Conservation (phyloP, 169 alveolate genomes). For the Perkinsus chesapeaki region DNA sequence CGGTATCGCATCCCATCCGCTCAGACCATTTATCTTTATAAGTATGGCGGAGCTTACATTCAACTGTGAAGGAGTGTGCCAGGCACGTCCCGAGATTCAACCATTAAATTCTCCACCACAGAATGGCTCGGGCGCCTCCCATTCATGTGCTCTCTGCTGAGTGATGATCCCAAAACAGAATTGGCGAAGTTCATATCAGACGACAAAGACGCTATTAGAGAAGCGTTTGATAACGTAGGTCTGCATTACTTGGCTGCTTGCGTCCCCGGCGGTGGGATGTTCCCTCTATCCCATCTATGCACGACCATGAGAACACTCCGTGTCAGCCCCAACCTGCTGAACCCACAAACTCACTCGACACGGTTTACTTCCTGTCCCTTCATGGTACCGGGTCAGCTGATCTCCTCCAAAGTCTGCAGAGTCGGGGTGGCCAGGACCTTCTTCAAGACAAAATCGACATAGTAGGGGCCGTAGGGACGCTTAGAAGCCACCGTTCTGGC, state of each 20-base stretch:
- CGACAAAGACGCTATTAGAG: neutral
- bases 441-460: too few relatives aligned
- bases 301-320: too few relatives aligned
- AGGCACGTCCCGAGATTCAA: constrained; percentile 38
- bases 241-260: neutral
- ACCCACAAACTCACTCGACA: too few relatives aligned
- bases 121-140: constrained; percentile 4
- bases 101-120: constrained; percentile 40
- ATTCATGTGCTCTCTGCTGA: neutral
- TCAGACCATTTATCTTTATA: constrained; percentile 43
- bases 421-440: too few relatives aligned
- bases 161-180: neutral
- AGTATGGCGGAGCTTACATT: constrained; percentile 16
- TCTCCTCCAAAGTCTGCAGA: too few relatives aligned
- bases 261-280: too few relatives aligned
- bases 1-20: constrained; percentile 39
- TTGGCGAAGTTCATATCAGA: neutral
- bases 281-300: too few relatives aligned
- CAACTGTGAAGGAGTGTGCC: neutral
- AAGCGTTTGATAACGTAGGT: neutral
- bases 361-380: too few relatives aligned
- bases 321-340: too few relatives aligned
- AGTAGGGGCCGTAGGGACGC: too few relatives aligned
- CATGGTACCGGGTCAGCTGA: too few relatives aligned
- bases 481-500: too few relatives aligned